These are phyloP conservation scores for Phytopythium aichiense DNA, from an alignment of 352 stramenopile species.

Conservation along the genomic window DNA sequence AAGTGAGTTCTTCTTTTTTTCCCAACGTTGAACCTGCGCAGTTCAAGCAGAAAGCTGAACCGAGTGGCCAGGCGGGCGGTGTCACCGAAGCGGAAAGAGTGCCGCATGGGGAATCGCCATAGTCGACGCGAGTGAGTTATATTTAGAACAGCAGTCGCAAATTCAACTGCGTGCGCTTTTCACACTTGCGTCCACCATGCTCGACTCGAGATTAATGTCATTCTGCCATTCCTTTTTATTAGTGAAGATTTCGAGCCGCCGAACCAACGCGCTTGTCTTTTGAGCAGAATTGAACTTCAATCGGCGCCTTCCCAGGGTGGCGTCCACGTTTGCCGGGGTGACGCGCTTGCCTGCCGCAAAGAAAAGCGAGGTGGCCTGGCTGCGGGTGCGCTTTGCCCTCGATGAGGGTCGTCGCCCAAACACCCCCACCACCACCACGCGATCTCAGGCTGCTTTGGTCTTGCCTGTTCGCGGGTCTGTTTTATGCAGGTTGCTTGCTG, in stretches of 20 bases:
- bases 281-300: constrained; percentile 9
- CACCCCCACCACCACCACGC: background rate
- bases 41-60: constrained; percentile 9
- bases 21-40: constrained; percentile 7
- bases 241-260: background rate
- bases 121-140: background rate
- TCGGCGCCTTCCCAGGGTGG: background rate
- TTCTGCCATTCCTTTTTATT: background rate
- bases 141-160: background rate
- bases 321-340: background rate
- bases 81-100: constrained; percentile 6
- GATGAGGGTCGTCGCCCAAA: background rate
- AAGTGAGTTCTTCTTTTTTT: constrained; percentile 1
- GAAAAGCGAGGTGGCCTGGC: background rate
- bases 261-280: constrained; percentile 6
- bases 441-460: constrained; percentile 11
- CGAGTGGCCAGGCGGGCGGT: constrained; percentile 3
- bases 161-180: constrained; percentile 2
- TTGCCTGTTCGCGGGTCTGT: background rate
- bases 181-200: background rate
- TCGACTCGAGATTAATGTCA: background rate
- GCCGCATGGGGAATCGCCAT: background rate
- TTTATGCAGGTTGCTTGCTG: constrained; percentile 5
- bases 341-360: background rate
- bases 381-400: background rate